Base-by-base conservation (phyloP, 2,329 filamentous ascomycete genomes). In the Lithohypha guttulata region DNA sequence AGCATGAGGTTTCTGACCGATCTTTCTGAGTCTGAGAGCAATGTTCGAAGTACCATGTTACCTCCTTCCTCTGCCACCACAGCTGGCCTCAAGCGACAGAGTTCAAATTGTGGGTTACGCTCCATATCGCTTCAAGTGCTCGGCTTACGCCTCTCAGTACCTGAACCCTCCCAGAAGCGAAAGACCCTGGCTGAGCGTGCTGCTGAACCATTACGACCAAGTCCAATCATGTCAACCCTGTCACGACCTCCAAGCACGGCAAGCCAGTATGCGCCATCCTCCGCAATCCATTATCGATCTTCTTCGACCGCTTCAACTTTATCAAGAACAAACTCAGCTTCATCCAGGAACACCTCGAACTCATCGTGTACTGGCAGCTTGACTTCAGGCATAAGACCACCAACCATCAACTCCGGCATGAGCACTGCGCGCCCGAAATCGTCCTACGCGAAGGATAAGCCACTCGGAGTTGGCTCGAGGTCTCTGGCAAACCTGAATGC, bases 101-200 rank as follows among this genome's bases (percentile, higher is more conserved):
- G 68, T 37, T 62, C 63, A 26, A 65, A 65, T 43, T 57, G 68
- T 69, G 61, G 56, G 56, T 54, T 39, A 21, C 35, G 47, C 43
- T 13, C 42, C 46, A 34, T 53, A 40, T 51, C 39, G 64, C 62
- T 35, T 63, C 59, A 25, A 69, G 74, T 30, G 27, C 41, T 45
- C 35, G 35, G 39, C 43, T 47, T 19, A 41, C 26, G 21, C 19
- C 15, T 27, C 22, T 29, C 39, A 77, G 74, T 67, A 36, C 49
- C 61, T 15, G 66, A 74, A 51, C 66, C 75, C 14, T 69, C 75
- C 34, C 53, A 73, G 2, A 81, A 81, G 58, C 67, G 77, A 41
- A 76, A 75, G 51, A 73, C 71, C 10, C 59, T 78, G 18, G 59
- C 58, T 14, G 72, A 79, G 41, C 65, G 65, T 48, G 73, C 68